These are phyloP conservation scores for Plasmodium adleri DNA, from an alignment of 169 alveolate genomes.

Conservation along the genomic window DNA sequence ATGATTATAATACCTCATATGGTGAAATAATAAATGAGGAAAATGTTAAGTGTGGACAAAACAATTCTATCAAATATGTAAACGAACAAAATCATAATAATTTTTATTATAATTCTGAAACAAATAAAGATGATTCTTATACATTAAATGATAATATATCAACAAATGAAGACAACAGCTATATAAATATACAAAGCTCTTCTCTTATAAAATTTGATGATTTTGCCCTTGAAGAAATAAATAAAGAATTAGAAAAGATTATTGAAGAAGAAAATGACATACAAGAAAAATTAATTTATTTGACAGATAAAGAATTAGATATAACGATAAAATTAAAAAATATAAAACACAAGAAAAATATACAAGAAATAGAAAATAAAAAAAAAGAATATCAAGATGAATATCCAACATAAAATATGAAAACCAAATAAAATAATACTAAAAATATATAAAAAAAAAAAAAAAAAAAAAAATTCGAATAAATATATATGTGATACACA, in stretches of 20 bases:
- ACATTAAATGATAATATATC: not conserved
- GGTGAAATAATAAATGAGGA: too few relatives aligned
- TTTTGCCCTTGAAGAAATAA: constrained; percentile 55
- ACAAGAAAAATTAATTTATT: constrained; percentile 60
- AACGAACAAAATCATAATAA: not conserved
- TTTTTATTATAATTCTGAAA: not conserved
- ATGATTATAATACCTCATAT: too few relatives aligned
- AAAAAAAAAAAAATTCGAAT: not conserved
- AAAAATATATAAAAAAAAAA: constrained; percentile 1
- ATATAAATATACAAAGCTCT: not conserved
- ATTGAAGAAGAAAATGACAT: constrained; percentile 64
- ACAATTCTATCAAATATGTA: too few relatives aligned
- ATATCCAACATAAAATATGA: not conserved
- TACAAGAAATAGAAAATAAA: constrained; percentile 6
- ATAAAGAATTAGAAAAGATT: constrained; percentile 56
- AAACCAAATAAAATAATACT: not conserved
- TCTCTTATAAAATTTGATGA: constrained; percentile 47
- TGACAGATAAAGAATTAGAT: constrained; percentile 65
- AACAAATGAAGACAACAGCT: not conserved
- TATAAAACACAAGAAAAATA: not conserved
- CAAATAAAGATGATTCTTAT: not conserved
- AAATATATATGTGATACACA: too few relatives aligned
- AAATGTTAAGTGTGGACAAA: too few relatives aligned
- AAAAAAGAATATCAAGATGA: constrained; percentile 13
- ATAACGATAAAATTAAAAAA: constrained; percentile 26